Percentiles rank a stretch among this genome's conserved stretches.
Conservation (phyloP, 306 rosid species). For the Acacia confusa region DNA sequence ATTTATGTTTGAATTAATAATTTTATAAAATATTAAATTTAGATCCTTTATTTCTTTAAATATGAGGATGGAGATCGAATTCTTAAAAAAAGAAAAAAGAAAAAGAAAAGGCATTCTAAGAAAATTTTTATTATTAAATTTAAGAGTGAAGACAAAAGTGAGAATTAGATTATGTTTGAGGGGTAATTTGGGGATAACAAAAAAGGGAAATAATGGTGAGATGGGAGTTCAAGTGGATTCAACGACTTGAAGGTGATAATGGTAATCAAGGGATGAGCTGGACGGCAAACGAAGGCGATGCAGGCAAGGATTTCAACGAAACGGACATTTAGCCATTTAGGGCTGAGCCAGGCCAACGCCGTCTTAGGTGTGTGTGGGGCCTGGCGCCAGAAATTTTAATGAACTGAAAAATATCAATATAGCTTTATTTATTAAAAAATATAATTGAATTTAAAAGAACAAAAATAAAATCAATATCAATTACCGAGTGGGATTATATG, state of each 20-base stretch:
- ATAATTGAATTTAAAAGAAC: no score
- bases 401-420: background rate
- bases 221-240: background rate
- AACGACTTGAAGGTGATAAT: background rate
- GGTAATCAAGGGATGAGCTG: constrained; percentile 30
- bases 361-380: background rate
- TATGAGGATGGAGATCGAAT: no score
- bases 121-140: no score
- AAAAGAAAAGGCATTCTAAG: no score
- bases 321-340: background rate
- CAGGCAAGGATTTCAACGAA: background rate
- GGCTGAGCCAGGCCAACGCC: background rate
- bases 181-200: constrained; percentile 43
- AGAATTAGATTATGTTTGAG: constrained; percentile 22
- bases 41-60: no score
- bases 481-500: no score
- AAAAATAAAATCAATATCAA: no score
- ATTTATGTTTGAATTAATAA: no score
- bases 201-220: background rate
- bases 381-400: background rate
- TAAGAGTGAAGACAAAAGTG: constrained; percentile 22
- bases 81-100: no score
- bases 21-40: no score
- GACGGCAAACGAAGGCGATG: background rate
- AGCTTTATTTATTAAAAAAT: background rate